Base-by-base conservation (phyloP, 805 yeast genomes). In the Metschnikowia hibisci region DNA sequence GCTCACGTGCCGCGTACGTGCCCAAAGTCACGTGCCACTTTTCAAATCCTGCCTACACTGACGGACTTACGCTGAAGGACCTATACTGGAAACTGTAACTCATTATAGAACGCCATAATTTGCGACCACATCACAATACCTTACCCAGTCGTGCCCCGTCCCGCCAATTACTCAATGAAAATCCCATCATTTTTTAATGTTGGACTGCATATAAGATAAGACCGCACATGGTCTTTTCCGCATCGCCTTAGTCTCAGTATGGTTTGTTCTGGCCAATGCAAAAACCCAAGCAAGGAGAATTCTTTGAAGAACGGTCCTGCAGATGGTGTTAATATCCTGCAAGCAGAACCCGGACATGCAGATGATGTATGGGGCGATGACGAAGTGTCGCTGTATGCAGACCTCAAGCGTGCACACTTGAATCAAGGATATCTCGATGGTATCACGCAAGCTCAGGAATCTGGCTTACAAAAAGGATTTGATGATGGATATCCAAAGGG, bases 361-460 rank as follows among this genome's bases (percentile, higher is more conserved):
- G 61, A 58, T 8, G 75, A 71, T 30, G 55, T 59, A 14, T 71
- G 71, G 50, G 76, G 71, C 1, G 58, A 51, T 12, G 57, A 55
- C 7, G 39, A 39, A 12, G 51, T 47, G 11, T 56, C 64, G 14
- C 37, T 45, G 9, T 43, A 53, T 23, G 56, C 56, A 7, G 56
- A 28, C 56, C 52, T 83, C 37, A 66, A 77, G 52, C 64, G 90
- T 25, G 73, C 71, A 8, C 96, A 90, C 57, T 71, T 71, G 7
- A 86, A 85, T 50, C 83, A 83, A 48, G 98, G 97, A 0, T 90
- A 87, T 52, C 62, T 87, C 4, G 96, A 84, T 47, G 98, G 97
- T 0, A 56, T 90, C 5, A 70, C 87, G 1, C 63, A 60, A 12
- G 78, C 87, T 4, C 82, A 87, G 53, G 95, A 86, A 51, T 62